Evolutionary conservation across 2,329 filamentous ascomycete genomes (phyloP), one percentile per base, ranked within the genome.

Genomic region (Ceratocystis cacaofunesta): DNA sequence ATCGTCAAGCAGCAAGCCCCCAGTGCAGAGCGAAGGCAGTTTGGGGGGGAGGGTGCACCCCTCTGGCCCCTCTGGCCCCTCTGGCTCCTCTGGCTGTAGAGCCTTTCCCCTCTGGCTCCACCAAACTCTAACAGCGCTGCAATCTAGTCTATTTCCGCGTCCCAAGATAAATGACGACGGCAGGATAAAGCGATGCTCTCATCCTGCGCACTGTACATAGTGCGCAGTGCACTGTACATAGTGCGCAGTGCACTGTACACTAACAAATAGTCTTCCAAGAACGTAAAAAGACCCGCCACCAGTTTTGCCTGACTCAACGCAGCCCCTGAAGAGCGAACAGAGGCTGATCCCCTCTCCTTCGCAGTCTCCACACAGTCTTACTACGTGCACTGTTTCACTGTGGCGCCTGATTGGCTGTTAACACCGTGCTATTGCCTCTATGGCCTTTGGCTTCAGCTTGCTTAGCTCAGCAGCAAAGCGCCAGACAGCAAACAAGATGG

Each of bases 141-240:
- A 36, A 36, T 36, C 8, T 36, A 36, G 32, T 36, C 32, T 36
- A 36, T 36, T 36, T 36, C 32, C 32, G 32, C 32, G 2, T 12
- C 69, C 70, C 71, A 71, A 70, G 70, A 70, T 70, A 68, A 66
- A 70, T 71, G 65, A 66, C 67, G 64, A 69, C 68, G 68, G 46
- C 46, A n/a, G 5, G 46, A 22, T 10, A n/a, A 15, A 15, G 17
- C 46, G 19, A 10, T 61, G 44, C 44, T 22, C 50, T 17, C 41
- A 15, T 10, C 28, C 28, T 46, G 7, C 36, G 22, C 44, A 65
- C 64, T 65, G 64, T 65, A 28, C 19, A 52, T 25, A 41, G 6
- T 19, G 19, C 52, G 36, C 43, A 28, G 36, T 30, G 64, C 55
- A 64, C 41, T 64, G 63, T 41, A 57, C 25, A 28, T 25, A 41